Evolutionary conservation across 2,329 filamentous ascomycete species (phyloP), one percentile per base, ranked within the genome.

Genomic region (Diplocarpon rosae): DNA sequence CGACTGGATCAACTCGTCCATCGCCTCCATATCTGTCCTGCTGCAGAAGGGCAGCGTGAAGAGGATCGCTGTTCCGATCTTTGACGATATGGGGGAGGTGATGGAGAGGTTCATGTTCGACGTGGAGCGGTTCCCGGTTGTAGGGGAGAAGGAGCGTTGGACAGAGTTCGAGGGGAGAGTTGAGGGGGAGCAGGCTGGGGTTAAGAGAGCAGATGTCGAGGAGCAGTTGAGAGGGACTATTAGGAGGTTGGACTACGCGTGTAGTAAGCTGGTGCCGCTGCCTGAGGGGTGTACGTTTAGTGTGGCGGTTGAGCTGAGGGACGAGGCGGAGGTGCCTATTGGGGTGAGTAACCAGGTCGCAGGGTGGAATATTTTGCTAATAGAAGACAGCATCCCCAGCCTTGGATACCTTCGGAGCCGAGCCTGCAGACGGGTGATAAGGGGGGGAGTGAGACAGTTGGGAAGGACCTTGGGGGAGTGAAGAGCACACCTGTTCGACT

Each of bases 141-240:
- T 67, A 14, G 57, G 59, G 10, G 40, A 51, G n/a, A 53, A 53
- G 7, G 64, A 66, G 42, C 45, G 53, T 13, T 59, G 59, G n/a
- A 63, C 62, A 2, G 56, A 58, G n/a, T 65, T 68, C 42, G 48
- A 42, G 46, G 37, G 31, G 34, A 43, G 36, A 37, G 29, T 45
- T 46, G 17, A 24, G 34, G n/a, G 28, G 43, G n/a, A 51, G n/a
- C 14, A 32, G 27, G 30, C 34, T 40, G 39, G 49, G 6, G 36
- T 76, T 15, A 73, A 71, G 53, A 74, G 70, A 68, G 58, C 66
- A 0, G 76, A 89, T 58, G 68, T 90, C 5, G 75, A 85, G 41
- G 81, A 89, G 64, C 78, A 85, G 50, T 70, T 90, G 37, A 72
- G 85, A 20, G 84, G 75, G 2, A 78, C 78, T 0, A 66, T 90